Percentiles rank a stretch among this genome's conserved stretches.
Conservation (phyloP, 139 green algal species). For the Closterium sp. region DNA sequence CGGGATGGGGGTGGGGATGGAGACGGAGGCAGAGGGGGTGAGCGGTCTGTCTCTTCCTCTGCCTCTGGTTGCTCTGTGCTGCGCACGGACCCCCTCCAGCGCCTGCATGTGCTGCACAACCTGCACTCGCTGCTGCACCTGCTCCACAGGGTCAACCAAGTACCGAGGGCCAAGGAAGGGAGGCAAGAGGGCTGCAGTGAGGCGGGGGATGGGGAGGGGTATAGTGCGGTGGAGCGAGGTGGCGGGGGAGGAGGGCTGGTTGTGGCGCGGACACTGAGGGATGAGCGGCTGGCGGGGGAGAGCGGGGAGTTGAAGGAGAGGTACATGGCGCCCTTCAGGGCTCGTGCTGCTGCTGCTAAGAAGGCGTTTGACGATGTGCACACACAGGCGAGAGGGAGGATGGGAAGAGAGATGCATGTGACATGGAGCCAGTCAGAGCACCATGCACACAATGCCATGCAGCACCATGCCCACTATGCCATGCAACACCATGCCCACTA, state of each 20-base stretch:
- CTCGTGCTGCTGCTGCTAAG: not conserved
- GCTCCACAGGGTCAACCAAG: not conserved
- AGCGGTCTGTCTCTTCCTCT: not conserved
- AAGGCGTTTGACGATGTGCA: not conserved
- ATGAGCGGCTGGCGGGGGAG: constrained; percentile 17
- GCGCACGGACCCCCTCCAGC: constrained; percentile 75
- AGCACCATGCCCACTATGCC: too few relatives aligned
- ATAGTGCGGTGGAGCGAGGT: not conserved
- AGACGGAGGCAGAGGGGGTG: not conserved
- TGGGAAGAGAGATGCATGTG: not conserved
- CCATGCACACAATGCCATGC: too few relatives aligned
- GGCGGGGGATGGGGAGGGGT: not conserved
- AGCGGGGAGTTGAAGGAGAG: constrained; percentile 19
- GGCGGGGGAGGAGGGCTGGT: not conserved
- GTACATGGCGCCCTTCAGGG: constrained; percentile 28
- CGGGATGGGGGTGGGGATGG: not conserved
- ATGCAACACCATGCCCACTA: too few relatives aligned
- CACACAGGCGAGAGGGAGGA: not conserved
- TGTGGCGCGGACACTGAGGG: constrained; percentile 24
- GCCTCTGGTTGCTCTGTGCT: constrained; percentile 52
- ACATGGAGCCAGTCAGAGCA: too few relatives aligned
- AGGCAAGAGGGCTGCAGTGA: not conserved
- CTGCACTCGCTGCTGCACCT: constrained; percentile 45
- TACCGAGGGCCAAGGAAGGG: not conserved
- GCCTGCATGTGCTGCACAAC: constrained; percentile 84